Conservation (phyloP, 768 basidiomycete genomes). For the Pisolithus marmoratus region DNA sequence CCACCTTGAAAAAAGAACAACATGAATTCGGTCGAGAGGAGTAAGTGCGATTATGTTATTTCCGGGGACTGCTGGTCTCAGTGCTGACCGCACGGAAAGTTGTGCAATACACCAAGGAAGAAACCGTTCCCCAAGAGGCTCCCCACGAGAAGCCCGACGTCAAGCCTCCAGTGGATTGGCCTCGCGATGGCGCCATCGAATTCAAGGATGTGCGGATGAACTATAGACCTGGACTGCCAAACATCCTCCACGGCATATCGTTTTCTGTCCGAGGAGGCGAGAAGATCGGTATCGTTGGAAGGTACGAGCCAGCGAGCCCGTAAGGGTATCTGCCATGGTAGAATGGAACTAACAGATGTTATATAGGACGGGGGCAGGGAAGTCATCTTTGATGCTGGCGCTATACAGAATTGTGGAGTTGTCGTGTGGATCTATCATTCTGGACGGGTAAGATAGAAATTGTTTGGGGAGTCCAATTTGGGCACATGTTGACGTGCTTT, state of each 20-base stretch:
- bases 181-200: constrained; percentile 50
- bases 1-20: constrained; percentile 41
- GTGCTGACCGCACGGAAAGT: constrained; percentile 26
- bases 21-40: constrained; percentile 61
- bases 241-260: constrained; percentile 63
- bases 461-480: background rate
- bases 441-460: constrained; percentile 49
- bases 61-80: background rate
- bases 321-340: background rate
- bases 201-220: constrained; percentile 56
- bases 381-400: constrained; percentile 58
- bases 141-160: constrained; percentile 52
- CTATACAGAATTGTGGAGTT: constrained; percentile 69
- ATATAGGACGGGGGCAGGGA: constrained; percentile 47
- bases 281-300: constrained; percentile 74
- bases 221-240: constrained; percentile 71
- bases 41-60: constrained; percentile 24
- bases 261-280: constrained; percentile 59
- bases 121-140: constrained; percentile 57
- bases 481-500: constrained; percentile 3
- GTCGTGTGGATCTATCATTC: constrained; percentile 48
- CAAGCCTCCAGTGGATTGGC: constrained; percentile 61
- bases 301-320: constrained; percentile 19
- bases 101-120: constrained; percentile 47
- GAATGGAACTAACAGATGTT: background rate